Base-by-base conservation (phyloP, 2,329 filamentous ascomycete species). In the Pseudogymnoascus sp. region DNA sequence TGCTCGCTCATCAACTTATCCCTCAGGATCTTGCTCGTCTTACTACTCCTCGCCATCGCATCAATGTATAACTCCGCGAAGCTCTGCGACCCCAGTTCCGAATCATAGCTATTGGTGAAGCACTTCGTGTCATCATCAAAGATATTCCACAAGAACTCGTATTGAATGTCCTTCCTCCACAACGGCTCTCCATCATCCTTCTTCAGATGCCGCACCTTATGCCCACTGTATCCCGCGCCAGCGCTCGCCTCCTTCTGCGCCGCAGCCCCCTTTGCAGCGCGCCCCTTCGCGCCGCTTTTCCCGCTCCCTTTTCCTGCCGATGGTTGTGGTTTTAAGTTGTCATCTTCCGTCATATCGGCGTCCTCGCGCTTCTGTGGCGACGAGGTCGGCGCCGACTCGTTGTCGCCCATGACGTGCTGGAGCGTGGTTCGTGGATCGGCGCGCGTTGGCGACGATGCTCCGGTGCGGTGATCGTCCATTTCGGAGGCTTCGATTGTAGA, bases 31-130 rank as follows among this genome's bases (percentile, higher is more conserved):
- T 97, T 97, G 81, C 94, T 97, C 29, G 93, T 97, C 80, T 99
- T 99, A 81, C 91, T 97, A 78, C 94, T 99, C 74, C 92, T 86
- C 2, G 94, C 92, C 93, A 99, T 97, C 65, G 94, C 93, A 76
- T 97, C 94, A 71, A 99, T 93, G 77, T 99, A 99, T 65, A 99
- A 85, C 74, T 97, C 92, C 65, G 94, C 92, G 74, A 99, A 99
- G 67, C 84, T 89, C 70, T 89, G 86, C 71, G 88, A 87, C 63
- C 83, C 83, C 16, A 80, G 72, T 6, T 78, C 75, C 2, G 79
- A 74, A 69, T 96, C 92, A 74, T 93, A 96, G 74, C 90, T 89
- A 73, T 96, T 96, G 72, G 91, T 96, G 74, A 99, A 99, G 72
- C 92, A 92, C 66, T 78, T 78, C 61, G 78, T 73, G 1, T 88